phyloP scores from a whole-genome alignment of 331 rosid species.

The Arachis monticola region DNA sequence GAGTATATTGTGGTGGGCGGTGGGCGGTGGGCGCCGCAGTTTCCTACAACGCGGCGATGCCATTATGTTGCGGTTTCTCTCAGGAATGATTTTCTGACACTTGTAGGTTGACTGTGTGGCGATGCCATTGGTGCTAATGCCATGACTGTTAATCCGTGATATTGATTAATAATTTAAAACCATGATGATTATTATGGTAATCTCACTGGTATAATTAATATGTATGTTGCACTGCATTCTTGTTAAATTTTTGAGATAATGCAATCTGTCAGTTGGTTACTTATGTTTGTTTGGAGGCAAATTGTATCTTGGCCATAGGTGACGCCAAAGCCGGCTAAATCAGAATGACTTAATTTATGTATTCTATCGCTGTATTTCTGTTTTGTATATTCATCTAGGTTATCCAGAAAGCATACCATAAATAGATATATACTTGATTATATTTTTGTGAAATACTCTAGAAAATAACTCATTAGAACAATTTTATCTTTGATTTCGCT shows the following conservation, averaged over 20 bases:
- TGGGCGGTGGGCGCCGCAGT: background rate
- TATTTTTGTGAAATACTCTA: slow-evolving; percentile 11
- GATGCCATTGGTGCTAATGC: background rate
- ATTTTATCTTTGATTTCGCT: slow-evolving; percentile 22
- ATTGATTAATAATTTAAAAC: slow-evolving; percentile 10
- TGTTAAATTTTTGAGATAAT: slow-evolving; percentile 28
- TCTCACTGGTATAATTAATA: background rate
- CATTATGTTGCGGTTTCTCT: background rate
- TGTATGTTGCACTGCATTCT: slow-evolving; percentile 17
- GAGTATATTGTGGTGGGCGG: background rate
- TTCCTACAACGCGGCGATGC: background rate
- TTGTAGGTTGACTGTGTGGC: background rate
- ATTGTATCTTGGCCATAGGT: slow-evolving; percentile 3
- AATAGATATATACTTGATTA: slow-evolving; percentile 11
- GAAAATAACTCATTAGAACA: slow-evolving; percentile 23
- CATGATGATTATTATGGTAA: background rate
- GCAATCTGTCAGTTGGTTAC: background rate
- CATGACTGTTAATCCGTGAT: background rate
- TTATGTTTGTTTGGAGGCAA: background rate
- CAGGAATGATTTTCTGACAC: background rate
- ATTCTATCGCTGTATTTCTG: slow-evolving; percentile 20
- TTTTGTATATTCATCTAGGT: background rate
- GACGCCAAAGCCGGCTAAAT: background rate
- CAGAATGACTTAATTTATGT: slow-evolving; percentile 19
- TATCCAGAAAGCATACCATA: too few species aligned